Conservation (phyloP, 2,329 filamentous ascomycete genomes). For the Calonectria henricotiae region DNA sequence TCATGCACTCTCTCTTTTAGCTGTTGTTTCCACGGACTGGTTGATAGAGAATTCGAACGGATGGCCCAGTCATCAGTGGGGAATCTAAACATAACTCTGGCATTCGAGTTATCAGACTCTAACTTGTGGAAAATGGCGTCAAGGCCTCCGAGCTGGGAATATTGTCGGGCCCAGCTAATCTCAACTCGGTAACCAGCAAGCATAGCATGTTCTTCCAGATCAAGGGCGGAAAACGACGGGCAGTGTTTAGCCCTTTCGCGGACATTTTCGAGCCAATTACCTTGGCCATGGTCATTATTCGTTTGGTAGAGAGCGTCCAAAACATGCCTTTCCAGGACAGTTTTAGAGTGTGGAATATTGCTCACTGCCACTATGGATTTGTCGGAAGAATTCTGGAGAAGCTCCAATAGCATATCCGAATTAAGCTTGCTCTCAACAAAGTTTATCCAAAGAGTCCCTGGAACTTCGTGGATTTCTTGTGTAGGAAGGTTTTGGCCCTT, state of each 20-base stretch:
- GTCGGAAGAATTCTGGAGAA: constrained; percentile 29
- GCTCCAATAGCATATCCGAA: constrained; percentile 24
- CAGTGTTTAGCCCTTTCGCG: constrained; percentile 17
- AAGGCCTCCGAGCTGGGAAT: constrained; percentile 48
- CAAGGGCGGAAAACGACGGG: constrained; percentile 38
- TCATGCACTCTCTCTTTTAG: constrained; percentile 3
- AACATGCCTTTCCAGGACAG: constrained; percentile 50
- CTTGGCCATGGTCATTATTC: background rate
- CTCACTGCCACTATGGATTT: constrained; percentile 36
- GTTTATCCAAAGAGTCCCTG: constrained; percentile 42
- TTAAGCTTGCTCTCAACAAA: constrained; percentile 40
- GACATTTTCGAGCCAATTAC: constrained; percentile 34
- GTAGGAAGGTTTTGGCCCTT: background rate
- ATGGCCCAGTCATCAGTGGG: constrained; percentile 39
- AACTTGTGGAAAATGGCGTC: constrained; percentile 58
- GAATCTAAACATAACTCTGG: constrained; percentile 46
- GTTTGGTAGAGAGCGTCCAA: constrained; percentile 34
- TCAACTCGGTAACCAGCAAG: constrained; percentile 65
- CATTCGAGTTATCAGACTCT: constrained; percentile 41
- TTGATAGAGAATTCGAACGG: background rate
- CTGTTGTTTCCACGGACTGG: constrained; percentile 21
- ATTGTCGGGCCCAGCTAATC: constrained; percentile 62
- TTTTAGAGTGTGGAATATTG: constrained; percentile 55
- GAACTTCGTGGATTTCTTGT: constrained; percentile 37
- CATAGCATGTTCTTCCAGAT: constrained; percentile 48